phyloP scores from a whole-genome alignment of 73 alveolate genomes.

The Paramecium sexaurelia region DNA sequence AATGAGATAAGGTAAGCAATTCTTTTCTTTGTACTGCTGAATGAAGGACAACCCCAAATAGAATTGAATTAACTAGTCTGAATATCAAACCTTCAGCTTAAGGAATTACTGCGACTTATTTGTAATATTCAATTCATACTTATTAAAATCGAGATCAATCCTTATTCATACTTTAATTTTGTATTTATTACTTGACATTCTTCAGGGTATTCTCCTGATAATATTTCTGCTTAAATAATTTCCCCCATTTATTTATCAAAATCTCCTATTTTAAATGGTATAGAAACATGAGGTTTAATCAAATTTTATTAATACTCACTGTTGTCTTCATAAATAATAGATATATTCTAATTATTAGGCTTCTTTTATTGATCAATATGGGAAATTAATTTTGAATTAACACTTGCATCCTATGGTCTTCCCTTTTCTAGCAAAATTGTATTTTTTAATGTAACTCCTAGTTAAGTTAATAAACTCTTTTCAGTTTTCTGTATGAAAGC shows the following conservation, averaged over 20 bases:
- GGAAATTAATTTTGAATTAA: not conserved
- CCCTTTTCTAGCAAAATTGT: constrained; percentile 44
- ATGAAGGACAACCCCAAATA: constrained; percentile 10
- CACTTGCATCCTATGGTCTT: not conserved
- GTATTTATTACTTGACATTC: not conserved
- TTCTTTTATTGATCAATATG: not conserved
- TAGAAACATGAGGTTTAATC: not conserved
- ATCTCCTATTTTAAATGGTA: constrained; percentile 46
- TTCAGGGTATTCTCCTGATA: not conserved
- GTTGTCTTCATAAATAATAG: constrained; percentile 28
- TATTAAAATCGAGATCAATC: not conserved
- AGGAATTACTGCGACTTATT: not conserved
- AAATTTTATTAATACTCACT: not conserved
- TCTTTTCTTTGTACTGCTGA: not conserved
- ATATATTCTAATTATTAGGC: not conserved
- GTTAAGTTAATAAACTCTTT: not conserved
- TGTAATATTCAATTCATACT: not conserved
- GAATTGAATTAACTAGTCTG: not conserved
- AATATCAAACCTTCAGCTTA: not conserved
- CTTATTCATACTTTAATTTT: not conserved
- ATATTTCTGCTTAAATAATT: not conserved
- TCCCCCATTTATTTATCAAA: constrained; percentile 52
- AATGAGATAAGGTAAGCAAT: not conserved
- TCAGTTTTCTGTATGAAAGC: constrained; percentile 33
- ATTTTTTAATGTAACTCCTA: constrained; percentile 37